Percentiles rank a stretch among this genome's conserved stretches.
Conservation (phyloP, 1,139 yeast species). For the Pichia terricola region DNA sequence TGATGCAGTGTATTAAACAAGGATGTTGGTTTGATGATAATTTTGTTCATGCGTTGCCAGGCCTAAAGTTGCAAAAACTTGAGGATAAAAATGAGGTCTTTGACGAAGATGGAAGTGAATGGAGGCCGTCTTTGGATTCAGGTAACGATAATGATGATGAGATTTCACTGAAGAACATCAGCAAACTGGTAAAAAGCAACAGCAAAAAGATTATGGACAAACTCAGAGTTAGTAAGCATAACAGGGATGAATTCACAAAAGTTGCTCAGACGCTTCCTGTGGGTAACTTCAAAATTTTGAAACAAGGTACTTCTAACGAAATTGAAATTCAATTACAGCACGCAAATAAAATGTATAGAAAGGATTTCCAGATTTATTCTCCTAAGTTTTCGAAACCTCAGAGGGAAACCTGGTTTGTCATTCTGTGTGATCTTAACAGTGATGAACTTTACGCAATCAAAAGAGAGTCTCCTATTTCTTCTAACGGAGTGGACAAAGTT, state of each 20-base stretch:
- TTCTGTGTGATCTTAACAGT: slow-evolving; percentile 39
- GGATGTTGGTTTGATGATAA: slow-evolving; percentile 80
- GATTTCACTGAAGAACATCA: slow-evolving; percentile 25
- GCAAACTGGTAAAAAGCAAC: slow-evolving; percentile 20
- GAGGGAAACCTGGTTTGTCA: slow-evolving; percentile 87
- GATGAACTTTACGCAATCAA: slow-evolving; percentile 51
- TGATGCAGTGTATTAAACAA: slow-evolving; percentile 87
- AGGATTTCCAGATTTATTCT: slow-evolving; percentile 58
- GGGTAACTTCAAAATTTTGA: slow-evolving; percentile 14
- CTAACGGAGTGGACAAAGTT: slow-evolving; percentile 26
- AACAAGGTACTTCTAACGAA: slow-evolving; percentile 15
- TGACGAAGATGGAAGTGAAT: slow-evolving; percentile 21
- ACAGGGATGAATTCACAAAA: slow-evolving; percentile 26
- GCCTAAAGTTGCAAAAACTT: slow-evolving; percentile 32
- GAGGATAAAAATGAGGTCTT: slow-evolving; percentile 13
- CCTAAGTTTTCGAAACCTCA: slow-evolving; percentile 86
- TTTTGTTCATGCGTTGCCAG: slow-evolving; percentile 64
- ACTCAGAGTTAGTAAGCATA: slow-evolving; percentile 28
- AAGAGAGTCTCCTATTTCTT: slow-evolving; percentile 53
- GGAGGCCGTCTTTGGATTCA: slow-evolving; percentile 19
- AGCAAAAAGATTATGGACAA: slow-evolving; percentile 28
- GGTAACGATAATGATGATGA: slow-evolving; percentile 18
- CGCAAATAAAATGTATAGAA: slow-evolving; percentile 41
- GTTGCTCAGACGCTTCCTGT: slow-evolving; percentile 39
- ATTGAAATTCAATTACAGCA: slow-evolving; percentile 44